Base-by-base conservation (phyloP, 371 early-diverging fungal genomes). In the Mucor mucedo region DNA sequence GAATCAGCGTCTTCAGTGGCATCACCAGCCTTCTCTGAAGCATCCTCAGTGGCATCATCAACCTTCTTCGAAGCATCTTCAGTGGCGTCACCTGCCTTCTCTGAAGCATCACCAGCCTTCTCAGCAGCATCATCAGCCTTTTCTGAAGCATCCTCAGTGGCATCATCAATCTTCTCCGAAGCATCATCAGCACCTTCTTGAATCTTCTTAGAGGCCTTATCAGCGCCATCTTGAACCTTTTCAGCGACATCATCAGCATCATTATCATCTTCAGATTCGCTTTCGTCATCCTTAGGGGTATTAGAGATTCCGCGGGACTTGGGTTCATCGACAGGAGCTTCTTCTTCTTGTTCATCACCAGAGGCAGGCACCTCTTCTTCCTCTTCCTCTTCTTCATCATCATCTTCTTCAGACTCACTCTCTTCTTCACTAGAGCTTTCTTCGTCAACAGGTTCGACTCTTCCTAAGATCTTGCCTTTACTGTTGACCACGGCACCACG, bases 391-490 rank as follows among this genome's bases (percentile, higher is more conserved):
- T 33, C 30, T 6, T 58, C 53, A 14, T 16, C 28, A 16, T 52
- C 55, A 14, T 48, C 47, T 1, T n/a, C 27, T 14, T 30, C 50
- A 4, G 28, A 30, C 10, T 60, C 40, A 52, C 52, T 27, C 14
- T 52, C 29, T 41, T 42, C 30, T 32, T 45, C 39, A 16, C 8
- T 28, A 2, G 7, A 16, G 1, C 41, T 44, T 0, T 45, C 52
- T 8, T 56, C 56, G n/a, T 55, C 50, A 30, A 28, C 55, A 55
- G 70, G 70, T 38, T 69, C 68, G 5, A 63, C 64, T 42, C 40
- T 28, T 5, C 67, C 71, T 39, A 62, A 56, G 13, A 52, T 13
- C 21, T 67, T 67, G 16, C 67, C 71, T 44, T 71, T 62, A 27
- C 59, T 59, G 32, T 66, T 66, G 14, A 41, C 27, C 13, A 69